These are phyloP conservation scores for Amaranthus tricolor DNA, from an alignment of 179 eudicot genomes.

Conservation along the genomic window DNA sequence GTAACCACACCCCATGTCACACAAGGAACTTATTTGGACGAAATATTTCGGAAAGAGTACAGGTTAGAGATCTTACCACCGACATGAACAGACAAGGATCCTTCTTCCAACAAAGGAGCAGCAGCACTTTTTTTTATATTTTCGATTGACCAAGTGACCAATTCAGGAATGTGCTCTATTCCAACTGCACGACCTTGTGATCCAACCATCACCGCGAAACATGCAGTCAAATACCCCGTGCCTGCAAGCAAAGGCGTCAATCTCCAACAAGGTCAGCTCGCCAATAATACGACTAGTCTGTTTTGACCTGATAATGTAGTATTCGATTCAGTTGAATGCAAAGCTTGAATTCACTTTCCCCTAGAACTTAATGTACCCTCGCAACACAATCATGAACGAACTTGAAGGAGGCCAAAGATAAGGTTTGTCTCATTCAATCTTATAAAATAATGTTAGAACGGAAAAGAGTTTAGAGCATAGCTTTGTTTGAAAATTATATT, in stretches of 20 bases:
- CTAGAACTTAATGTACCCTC: no score
- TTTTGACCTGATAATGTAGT: no score
- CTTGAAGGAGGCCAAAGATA: no score
- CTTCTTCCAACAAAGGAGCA: constrained; percentile 65
- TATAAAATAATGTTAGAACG: neutral
- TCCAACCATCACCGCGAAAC: constrained; percentile 93
- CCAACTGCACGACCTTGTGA: constrained; percentile 86
- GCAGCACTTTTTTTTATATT: constrained; percentile 79
- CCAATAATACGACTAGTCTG: no score
- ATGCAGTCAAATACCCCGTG: constrained; percentile 95
- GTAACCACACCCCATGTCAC: constrained; percentile 10
- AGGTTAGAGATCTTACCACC: constrained; percentile 56
- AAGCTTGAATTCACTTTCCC: no score
- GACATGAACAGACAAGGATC: constrained; percentile 69
- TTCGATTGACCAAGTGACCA: constrained; percentile 58
- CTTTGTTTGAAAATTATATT: neutral
- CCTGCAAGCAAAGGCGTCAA: constrained; percentile 40
- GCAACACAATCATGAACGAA: no score
- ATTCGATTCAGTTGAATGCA: no score
- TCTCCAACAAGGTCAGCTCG: no score
- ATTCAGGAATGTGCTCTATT: constrained; percentile 90
- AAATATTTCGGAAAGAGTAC: no score
- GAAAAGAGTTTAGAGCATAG: neutral
- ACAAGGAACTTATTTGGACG: neutral
- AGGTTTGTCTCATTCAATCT: neutral